Percentiles rank a stretch among this genome's conserved stretches.
Evolutionary conservation across 345 rosid species (phyloP).

Genomic region (Ceriops zippeliana): DNA sequence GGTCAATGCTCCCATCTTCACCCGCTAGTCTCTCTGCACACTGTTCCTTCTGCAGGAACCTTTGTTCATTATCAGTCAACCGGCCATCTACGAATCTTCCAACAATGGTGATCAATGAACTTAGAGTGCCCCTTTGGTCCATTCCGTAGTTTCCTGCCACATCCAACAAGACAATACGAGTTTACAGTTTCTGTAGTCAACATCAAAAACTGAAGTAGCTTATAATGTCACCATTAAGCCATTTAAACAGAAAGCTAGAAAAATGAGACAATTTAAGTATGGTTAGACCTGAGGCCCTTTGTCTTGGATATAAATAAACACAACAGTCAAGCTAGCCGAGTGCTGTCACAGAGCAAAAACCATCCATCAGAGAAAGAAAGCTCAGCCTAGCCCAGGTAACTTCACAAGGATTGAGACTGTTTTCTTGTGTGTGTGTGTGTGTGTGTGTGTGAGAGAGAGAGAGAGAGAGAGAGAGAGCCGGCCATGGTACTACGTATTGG

Average conservation of each 20-base stretch:
- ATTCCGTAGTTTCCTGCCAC: slow-evolving; percentile 44
- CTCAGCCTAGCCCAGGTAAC: background rate
- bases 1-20: slow-evolving; percentile 38
- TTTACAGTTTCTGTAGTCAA: background rate
- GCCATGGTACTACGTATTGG: slow-evolving; percentile 10
- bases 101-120: slow-evolving; percentile 34
- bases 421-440: background rate
- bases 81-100: slow-evolving; percentile 44
- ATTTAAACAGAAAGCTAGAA: too few relatives aligned
- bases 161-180: slow-evolving; percentile 7
- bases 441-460: background rate
- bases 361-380: too few relatives aligned
- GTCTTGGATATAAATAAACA: too few relatives aligned
- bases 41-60: slow-evolving; percentile 54
- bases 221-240: background rate
- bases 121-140: slow-evolving; percentile 47
- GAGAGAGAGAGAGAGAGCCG: slow-evolving; percentile 20
- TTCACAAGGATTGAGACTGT: background rate
- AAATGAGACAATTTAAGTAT: too few relatives aligned
- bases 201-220: background rate
- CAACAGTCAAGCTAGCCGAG: too few relatives aligned
- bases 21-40: slow-evolving; percentile 68
- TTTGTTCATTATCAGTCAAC: slow-evolving; percentile 42
- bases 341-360: too few relatives aligned
- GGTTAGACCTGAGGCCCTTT: too few relatives aligned